A percentile compares a stretch with the other conserved stretches of the same genome.
phyloP scores from a whole-genome alignment of 805 yeast species.

The Wickerhamiella vanderwaltii region DNA sequence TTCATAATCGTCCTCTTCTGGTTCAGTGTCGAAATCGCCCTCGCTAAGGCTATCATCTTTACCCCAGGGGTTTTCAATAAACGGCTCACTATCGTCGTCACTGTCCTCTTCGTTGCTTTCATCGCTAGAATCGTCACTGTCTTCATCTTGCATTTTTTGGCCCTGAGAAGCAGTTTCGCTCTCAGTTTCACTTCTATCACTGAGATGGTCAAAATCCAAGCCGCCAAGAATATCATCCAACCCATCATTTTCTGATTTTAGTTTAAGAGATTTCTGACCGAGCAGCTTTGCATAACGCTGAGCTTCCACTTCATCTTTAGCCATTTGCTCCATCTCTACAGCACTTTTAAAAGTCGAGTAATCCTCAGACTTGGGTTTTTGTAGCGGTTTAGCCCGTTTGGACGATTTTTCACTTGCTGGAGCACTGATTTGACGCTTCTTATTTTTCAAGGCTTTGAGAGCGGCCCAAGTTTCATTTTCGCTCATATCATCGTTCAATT shows the following conservation, averaged over 20 bases:
- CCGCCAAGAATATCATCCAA: conserved; percentile 79
- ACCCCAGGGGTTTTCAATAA: conserved; percentile 14
- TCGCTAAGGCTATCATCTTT: conserved; percentile 14
- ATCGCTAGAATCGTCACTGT: conserved; percentile 15
- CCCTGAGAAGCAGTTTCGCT: not conserved
- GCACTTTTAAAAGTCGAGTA: conserved; percentile 21
- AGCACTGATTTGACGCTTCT: conserved; percentile 3
- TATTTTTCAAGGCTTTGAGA: conserved; percentile 19
- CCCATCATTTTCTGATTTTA: conserved; percentile 54
- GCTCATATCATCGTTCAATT: conserved; percentile 19
- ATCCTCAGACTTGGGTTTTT: not conserved
- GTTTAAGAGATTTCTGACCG: conserved; percentile 48
- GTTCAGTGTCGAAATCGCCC: conserved; percentile 12
- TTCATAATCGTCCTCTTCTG: not conserved
- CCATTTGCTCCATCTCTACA: conserved; percentile 38
- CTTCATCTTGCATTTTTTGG: conserved; percentile 3
- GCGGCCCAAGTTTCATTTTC: conserved; percentile 26
- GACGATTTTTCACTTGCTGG: not conserved
- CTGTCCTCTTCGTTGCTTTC: not conserved
- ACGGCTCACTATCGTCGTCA: conserved; percentile 3
- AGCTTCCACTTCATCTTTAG: conserved; percentile 65
- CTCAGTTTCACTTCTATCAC: too few species aligned
- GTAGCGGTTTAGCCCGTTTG: conserved; percentile 3
- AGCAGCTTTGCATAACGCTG: conserved; percentile 71
- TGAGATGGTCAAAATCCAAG: conserved; percentile 37